Evolutionary conservation across 192 early-diverging fungal genomes (phyloP), one percentile per base, ranked within the genome.

Genomic region (Backusella circina): DNA sequence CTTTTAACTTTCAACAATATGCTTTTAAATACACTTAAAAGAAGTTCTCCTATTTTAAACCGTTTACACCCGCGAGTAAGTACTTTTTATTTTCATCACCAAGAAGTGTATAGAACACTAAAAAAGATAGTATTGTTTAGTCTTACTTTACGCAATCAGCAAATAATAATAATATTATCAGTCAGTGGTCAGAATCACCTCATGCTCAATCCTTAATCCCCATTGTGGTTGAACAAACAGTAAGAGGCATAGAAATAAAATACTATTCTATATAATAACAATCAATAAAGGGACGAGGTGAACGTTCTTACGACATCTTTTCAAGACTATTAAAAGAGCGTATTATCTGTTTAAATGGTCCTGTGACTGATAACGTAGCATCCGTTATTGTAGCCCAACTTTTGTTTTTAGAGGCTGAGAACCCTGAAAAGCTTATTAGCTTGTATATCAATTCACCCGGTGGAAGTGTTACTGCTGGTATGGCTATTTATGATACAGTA

Each of bases 401-500:
- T 13, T 83, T 99, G 71, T 98, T 97, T 76, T 86, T 98, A 23
- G 98, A 99, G 77, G 92, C 95, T 6, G 96, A 97, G 83, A 95
- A 95, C 74, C 92, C 94, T 35, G 93, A 94, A 64, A 98, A 98
- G 82, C 93, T 94, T 26, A 95, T 99, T 74, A 91, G 90, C 38
- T 85, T 99, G 67, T 99, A 99, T 82, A 96, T 99, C 85, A 99
- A 99, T 83, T 96, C 94, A 41, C 98, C 98, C 13, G 97, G 98
- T 39, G 97, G 98, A 69, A 92, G 89, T 80, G 97, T 99, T 10
- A 99, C 96, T 2, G 88, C 95, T 13, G 98, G 96, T 12, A 90
- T 99, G 93, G 94, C 94, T 13, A 95, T 95, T 65, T 97, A 97
- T 81, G 93, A 95, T 79, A 94, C 94, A 2, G 92, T 92, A 85